Conservation (phyloP, 2,329 filamentous ascomycete genomes). For the Pyrenophora graminea region DNA sequence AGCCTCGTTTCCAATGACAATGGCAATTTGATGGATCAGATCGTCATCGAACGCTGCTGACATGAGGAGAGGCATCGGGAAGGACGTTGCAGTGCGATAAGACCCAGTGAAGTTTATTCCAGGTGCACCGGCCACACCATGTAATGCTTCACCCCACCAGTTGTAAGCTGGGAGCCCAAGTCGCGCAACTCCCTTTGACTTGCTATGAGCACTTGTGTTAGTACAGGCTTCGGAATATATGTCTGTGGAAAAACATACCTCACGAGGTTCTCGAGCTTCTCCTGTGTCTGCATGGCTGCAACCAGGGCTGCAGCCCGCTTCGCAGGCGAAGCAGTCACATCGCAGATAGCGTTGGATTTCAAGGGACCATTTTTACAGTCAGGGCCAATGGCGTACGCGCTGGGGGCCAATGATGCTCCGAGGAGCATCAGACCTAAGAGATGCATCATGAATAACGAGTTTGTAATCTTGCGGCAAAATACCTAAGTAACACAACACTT, state of each 20-base stretch:
- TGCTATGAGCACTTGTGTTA: conserved; percentile 47
- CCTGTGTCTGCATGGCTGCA: conserved; percentile 55
- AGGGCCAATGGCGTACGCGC: conserved; percentile 38
- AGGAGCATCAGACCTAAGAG: conserved; percentile 3
- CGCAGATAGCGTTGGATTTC: conserved; percentile 55
- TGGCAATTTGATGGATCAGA: conserved; percentile 61
- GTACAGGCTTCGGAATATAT: conserved; percentile 42
- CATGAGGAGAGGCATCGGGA: conserved; percentile 66
- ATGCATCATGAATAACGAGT: conserved; percentile 1
- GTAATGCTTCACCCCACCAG: conserved; percentile 62
- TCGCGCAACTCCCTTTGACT: conserved; percentile 56
- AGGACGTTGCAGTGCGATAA: conserved; percentile 66
- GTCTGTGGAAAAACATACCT: conserved; percentile 10
- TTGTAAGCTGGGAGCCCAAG: conserved; percentile 62
- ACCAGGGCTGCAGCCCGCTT: conserved; percentile 56
- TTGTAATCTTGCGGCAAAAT: not conserved
- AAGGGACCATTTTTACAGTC: conserved; percentile 57
- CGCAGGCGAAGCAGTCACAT: conserved; percentile 45
- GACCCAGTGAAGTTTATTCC: conserved; percentile 61
- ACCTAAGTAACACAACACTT: too few relatives aligned
- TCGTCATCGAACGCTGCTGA: conserved; percentile 68
- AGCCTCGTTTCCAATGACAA: conserved; percentile 63
- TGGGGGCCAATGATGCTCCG: conserved; percentile 5
- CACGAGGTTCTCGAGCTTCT: conserved; percentile 52
- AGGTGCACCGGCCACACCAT: conserved; percentile 61